Evolutionary conservation across 805 yeast genomes (phyloP).

Genomic region (Candida nonsorbophila): DNA sequence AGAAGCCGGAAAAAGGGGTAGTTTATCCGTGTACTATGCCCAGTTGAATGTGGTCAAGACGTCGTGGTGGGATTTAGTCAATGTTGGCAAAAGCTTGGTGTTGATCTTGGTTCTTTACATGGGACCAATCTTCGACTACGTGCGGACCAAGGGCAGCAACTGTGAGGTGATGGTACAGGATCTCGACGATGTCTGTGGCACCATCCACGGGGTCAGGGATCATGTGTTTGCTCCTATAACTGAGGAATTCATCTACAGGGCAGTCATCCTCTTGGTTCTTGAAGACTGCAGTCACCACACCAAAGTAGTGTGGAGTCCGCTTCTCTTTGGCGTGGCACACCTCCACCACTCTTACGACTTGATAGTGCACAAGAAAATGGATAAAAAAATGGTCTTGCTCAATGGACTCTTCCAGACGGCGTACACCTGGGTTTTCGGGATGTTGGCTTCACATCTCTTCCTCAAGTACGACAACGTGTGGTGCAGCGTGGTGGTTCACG

Average conservation of each 20-base stretch:
- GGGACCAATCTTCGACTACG: constrained; percentile 43
- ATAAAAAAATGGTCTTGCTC: constrained; percentile 1
- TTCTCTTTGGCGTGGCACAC: constrained; percentile 74
- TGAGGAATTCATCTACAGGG: constrained; percentile 70
- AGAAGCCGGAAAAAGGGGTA: no score
- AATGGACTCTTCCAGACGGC: constrained; percentile 45
- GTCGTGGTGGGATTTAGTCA: constrained; percentile 8
- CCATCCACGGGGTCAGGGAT: constrained; percentile 47
- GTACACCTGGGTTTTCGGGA: constrained; percentile 71
- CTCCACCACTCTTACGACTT: constrained; percentile 63
- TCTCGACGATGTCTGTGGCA: constrained; percentile 13
- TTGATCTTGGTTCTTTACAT: constrained; percentile 33
- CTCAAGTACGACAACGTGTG: constrained; percentile 46
- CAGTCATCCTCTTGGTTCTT: constrained; percentile 28
- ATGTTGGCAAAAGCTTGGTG: constrained; percentile 7
- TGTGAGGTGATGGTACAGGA: constrained; percentile 9
- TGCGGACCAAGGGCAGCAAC: constrained; percentile 6
- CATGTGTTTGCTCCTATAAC: constrained; percentile 68
- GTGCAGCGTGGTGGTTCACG: constrained; percentile 55
- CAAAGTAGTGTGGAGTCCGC: constrained; percentile 44
- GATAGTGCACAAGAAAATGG: constrained; percentile 1
- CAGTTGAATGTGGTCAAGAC: constrained; percentile 1
- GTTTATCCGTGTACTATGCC: no score
- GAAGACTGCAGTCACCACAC: constrained; percentile 4
- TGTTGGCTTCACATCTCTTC: constrained; percentile 53